Evolutionary conservation across 306 rosid species (phyloP).

Genomic region (Acacia crassicarpa): DNA sequence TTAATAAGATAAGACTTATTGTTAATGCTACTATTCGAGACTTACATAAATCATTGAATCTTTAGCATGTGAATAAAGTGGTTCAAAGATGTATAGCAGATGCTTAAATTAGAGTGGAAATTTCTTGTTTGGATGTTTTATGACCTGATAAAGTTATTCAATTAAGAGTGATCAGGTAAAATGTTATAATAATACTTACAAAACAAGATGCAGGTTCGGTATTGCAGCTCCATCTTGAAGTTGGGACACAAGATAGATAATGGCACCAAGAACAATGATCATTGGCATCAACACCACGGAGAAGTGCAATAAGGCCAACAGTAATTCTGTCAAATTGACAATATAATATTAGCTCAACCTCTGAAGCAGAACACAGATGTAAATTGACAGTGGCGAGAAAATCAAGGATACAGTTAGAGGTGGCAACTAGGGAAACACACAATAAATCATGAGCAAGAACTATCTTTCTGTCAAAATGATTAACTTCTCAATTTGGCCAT

Average conservation of each 20-base stretch:
- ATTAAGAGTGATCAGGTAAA: constrained; percentile 17
- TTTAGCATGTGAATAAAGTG: background rate
- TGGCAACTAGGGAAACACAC: background rate
- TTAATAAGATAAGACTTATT: background rate
- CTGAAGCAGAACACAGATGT: background rate
- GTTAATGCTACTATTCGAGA: background rate
- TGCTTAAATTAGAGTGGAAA: background rate
- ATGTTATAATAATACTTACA: constrained; percentile 42
- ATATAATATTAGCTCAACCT: constrained; percentile 1
- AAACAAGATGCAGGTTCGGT: constrained; percentile 69
- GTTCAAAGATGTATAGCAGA: background rate
- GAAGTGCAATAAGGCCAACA: constrained; percentile 70
- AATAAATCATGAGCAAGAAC: background rate
- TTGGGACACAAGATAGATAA: constrained; percentile 90
- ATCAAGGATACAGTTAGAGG: constrained; percentile 2
- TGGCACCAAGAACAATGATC: constrained; percentile 99
- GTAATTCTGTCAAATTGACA: constrained; percentile 57
- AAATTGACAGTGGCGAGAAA: background rate
- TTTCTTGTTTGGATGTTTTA: background rate
- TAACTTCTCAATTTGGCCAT: background rate
- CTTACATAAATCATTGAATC: background rate
- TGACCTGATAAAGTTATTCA: background rate
- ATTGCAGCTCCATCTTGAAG: constrained; percentile 93
- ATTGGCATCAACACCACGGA: constrained; percentile 78
- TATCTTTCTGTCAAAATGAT: background rate